Conservation (phyloP, 2,329 filamentous ascomycete species). For the Trichoderma sp. region DNA sequence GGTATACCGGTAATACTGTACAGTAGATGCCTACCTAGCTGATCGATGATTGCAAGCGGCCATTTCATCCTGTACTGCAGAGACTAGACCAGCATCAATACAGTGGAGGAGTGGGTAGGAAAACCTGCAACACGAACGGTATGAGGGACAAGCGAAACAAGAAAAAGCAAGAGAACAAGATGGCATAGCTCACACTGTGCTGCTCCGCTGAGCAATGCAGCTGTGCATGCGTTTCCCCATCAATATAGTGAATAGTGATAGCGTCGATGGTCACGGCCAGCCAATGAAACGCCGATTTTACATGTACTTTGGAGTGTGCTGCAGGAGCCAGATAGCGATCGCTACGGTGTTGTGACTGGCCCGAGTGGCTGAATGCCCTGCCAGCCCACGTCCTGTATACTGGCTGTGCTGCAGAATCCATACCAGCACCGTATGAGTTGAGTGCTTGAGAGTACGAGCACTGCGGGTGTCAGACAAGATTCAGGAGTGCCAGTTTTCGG, state of each 20-base stretch:
- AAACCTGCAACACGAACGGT: constrained; percentile 8
- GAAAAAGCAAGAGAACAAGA: background rate
- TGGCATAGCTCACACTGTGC: constrained; percentile 1
- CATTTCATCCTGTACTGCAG: constrained; percentile 7
- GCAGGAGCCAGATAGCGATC: constrained; percentile 33
- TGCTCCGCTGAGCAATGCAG: constrained; percentile 24
- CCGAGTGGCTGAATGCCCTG: constrained; percentile 29
- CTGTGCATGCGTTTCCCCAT: constrained; percentile 29
- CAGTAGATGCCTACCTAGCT: background rate
- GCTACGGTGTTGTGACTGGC: constrained; percentile 26
- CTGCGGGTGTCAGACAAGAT: constrained; percentile 20
- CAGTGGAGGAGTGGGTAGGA: constrained; percentile 31
- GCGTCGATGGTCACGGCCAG: constrained; percentile 26
- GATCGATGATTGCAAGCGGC: constrained; percentile 28
- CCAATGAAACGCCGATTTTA: constrained; percentile 28
- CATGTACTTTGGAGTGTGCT: constrained; percentile 28
- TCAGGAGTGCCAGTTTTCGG: constrained; percentile 21
- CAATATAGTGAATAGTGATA: constrained; percentile 29
- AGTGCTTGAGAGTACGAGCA: background rate
- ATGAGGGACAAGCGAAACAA: background rate
- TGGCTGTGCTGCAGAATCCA: constrained; percentile 11
- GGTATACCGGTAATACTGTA: constrained; percentile 9
- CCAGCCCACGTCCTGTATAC: constrained; percentile 18
- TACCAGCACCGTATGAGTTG: constrained; percentile 19
- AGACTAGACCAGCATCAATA: constrained; percentile 13